Evolutionary conservation across 352 stramenopile genomes (phyloP).

Genomic region (Peronosclerospora sorghi): DNA sequence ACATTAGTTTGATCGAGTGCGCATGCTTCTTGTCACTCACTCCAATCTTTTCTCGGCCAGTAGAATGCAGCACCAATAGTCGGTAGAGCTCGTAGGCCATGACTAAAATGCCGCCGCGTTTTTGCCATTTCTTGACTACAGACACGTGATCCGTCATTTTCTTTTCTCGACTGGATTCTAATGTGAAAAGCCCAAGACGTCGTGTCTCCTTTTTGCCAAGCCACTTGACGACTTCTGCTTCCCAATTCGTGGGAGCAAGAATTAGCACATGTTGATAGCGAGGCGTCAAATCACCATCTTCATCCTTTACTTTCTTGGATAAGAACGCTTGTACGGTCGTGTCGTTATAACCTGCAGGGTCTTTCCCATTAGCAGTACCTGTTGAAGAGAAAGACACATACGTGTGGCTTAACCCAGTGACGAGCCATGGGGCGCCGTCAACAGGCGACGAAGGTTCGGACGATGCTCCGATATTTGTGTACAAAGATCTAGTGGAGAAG

Average conservation of each 20-base stretch:
- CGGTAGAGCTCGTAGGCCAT: conserved; percentile 89
- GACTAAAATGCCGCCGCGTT: conserved; percentile 68
- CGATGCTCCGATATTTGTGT: conserved; percentile 60
- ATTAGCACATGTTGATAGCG: conserved; percentile 86
- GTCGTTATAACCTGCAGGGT: conserved; percentile 84
- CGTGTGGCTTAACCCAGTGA: conserved; percentile 51
- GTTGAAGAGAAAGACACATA: conserved; percentile 81
- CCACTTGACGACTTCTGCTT: conserved; percentile 97
- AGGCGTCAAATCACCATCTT: conserved; percentile 26
- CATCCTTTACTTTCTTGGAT: conserved; percentile 26
- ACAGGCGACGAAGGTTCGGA: no score
- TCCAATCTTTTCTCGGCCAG: conserved; percentile 70
- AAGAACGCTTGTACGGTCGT: conserved; percentile 80
- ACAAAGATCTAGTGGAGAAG: no score
- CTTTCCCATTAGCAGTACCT: conserved; percentile 86
- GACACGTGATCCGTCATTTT: conserved; percentile 66
- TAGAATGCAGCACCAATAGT: conserved; percentile 66
- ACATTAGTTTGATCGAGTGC: conserved; percentile 56
- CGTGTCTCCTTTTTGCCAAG: conserved; percentile 72
- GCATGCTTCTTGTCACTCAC: conserved; percentile 45
- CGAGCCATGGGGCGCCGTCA: no score
- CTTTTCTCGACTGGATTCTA: conserved; percentile 82
- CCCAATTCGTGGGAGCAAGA: conserved; percentile 95
- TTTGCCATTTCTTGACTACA: conserved; percentile 68
- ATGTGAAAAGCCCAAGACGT: conserved; percentile 47